These are phyloP conservation scores for Flaveria floridana DNA, from an alignment of 140 eudicot genomes.

Conservation along the genomic window DNA sequence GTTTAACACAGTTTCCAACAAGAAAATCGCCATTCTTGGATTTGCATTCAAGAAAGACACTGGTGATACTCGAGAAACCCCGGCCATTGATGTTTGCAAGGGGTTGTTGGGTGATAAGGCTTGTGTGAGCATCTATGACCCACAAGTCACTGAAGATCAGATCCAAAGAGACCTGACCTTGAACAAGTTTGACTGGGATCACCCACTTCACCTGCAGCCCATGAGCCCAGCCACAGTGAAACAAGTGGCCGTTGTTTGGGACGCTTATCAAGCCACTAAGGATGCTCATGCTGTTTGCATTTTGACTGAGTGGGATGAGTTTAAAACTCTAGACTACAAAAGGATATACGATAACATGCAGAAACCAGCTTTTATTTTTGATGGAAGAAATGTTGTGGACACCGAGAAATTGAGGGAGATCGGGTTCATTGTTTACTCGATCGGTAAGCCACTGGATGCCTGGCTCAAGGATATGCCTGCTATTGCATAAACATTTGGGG, in stretches of 20 bases:
- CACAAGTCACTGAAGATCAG: conserved; percentile 77
- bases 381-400: conserved; percentile 62
- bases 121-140: conserved; percentile 63
- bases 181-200: conserved; percentile 69
- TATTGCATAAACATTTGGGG: conserved; percentile 42
- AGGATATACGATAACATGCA: conserved; percentile 63
- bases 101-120: conserved; percentile 70
- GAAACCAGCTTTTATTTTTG: conserved; percentile 69
- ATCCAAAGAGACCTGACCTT: conserved; percentile 63
- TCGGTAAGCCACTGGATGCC: conserved; percentile 71
- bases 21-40: conserved; percentile 62
- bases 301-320: conserved; percentile 79
- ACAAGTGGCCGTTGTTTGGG: conserved; percentile 63
- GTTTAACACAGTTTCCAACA: conserved; percentile 71
- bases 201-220: conserved; percentile 70
- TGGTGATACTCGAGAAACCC: conserved; percentile 70
- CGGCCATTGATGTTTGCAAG: conserved; percentile 70
- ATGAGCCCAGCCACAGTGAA: conserved; percentile 61
- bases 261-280: conserved; percentile 65
- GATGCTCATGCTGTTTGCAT: conserved; percentile 63
- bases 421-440: conserved; percentile 71
- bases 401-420: conserved; percentile 56
- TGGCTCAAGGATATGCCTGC: conserved; percentile 90
- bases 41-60: conserved; percentile 66
- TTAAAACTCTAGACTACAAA: conserved; percentile 59